phyloP scores from a whole-genome alignment of 2,329 filamentous ascomycete species.

The Dothistroma pini region DNA sequence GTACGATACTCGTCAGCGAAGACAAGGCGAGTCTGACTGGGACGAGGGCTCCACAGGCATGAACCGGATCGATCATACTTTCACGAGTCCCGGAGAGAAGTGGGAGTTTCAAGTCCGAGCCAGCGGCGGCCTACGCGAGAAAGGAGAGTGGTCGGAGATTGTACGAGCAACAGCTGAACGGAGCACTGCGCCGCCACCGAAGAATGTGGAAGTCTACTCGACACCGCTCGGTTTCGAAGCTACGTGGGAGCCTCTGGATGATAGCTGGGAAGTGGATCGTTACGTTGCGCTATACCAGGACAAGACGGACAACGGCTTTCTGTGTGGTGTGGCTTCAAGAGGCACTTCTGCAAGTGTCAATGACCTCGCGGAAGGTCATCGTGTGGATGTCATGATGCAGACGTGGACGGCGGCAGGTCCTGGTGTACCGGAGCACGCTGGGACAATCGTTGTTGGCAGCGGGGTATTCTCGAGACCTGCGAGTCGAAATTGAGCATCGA shows the following conservation, averaged over 20 bases:
- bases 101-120: conserved; percentile 20
- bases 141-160: conserved; percentile 13
- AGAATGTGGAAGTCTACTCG: conserved; percentile 11
- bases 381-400: conserved; percentile 14
- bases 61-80: conserved; percentile 14
- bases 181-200: conserved; percentile 14
- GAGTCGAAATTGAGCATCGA: neutral
- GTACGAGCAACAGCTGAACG: conserved; percentile 6
- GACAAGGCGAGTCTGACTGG: conserved; percentile 10
- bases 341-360: conserved; percentile 8
- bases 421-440: neutral
- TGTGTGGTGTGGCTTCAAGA: conserved; percentile 9
- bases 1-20: conserved; percentile 16
- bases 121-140: conserved; percentile 7
- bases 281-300: conserved; percentile 17
- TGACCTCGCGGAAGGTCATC: conserved; percentile 12
- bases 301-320: conserved; percentile 12
- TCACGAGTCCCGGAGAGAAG: conserved; percentile 10
- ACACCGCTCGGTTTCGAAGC: conserved; percentile 9
- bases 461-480: conserved; percentile 12
- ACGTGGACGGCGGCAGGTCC: conserved; percentile 15
- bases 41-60: conserved; percentile 1
- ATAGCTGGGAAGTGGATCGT: conserved; percentile 15
- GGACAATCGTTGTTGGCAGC: conserved; percentile 12
- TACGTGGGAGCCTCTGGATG: conserved; percentile 10